These are phyloP conservation scores for Ophiognomonia clavigignenti-juglandacearum DNA, from an alignment of 2,329 filamentous ascomycete genomes.

Conservation along the genomic window DNA sequence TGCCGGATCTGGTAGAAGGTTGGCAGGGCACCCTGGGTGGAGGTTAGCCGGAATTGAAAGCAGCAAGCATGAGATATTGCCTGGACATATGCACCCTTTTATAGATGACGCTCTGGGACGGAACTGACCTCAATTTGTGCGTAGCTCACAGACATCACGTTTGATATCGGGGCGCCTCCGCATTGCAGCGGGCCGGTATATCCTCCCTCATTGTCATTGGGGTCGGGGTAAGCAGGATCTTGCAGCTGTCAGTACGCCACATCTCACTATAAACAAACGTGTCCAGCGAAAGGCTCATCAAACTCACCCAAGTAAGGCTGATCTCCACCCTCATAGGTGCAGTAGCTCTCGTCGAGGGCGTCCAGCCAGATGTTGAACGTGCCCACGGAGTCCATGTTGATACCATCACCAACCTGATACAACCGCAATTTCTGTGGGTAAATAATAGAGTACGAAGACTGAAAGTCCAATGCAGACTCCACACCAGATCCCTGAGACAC, in stretches of 20 bases:
- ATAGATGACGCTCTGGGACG: not conserved
- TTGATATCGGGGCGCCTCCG: slow-evolving; percentile 2
- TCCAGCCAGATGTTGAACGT: slow-evolving; percentile 27
- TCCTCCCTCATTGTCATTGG: slow-evolving; percentile 6
- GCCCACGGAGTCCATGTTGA: slow-evolving; percentile 25
- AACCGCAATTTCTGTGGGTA: slow-evolving; percentile 34
- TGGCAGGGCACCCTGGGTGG: slow-evolving; percentile 26
- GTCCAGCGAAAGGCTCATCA: too few relatives aligned
- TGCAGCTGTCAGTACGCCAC: not conserved
- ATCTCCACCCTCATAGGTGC: slow-evolving; percentile 28
- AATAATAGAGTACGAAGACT: slow-evolving; percentile 31
- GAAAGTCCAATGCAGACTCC: slow-evolving; percentile 34
- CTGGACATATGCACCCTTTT: not conserved
- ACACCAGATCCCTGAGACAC: slow-evolving; percentile 21
- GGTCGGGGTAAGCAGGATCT: slow-evolving; percentile 6
- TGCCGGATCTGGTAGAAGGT: slow-evolving; percentile 47
- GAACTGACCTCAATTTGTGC: slow-evolving; percentile 3
- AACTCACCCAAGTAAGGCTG: slow-evolving; percentile 8
- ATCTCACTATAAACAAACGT: too few relatives aligned
- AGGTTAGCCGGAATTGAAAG: too few relatives aligned
- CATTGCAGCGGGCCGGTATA: slow-evolving; percentile 7
- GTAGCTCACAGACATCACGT: slow-evolving; percentile 6
- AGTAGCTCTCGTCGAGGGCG: slow-evolving; percentile 46
- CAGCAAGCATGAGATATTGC: too few relatives aligned
- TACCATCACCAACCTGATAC: slow-evolving; percentile 37